Evolutionary conservation across 176 grass and related monocot species (phyloP).

Genomic region (Hordeum marinum): DNA sequence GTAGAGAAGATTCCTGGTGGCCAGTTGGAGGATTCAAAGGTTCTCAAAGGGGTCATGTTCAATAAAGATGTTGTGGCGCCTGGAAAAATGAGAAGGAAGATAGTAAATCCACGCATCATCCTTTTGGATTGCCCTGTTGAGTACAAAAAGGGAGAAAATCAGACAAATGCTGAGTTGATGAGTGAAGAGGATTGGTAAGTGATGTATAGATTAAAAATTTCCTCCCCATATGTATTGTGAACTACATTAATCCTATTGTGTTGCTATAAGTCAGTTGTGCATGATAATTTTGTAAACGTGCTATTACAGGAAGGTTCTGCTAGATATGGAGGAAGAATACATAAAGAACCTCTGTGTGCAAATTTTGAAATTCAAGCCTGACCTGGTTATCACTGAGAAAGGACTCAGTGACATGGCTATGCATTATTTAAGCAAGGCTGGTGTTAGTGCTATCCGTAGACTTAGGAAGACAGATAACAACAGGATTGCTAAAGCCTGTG

Average conservation of each 20-base stretch:
- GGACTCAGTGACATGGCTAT: conserved; percentile 91
- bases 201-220: background rate
- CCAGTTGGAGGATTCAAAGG: conserved; percentile 85
- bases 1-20: conserved; percentile 97
- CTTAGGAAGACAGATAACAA: conserved; percentile 97
- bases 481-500: conserved; percentile 91
- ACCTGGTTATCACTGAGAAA: conserved; percentile 92
- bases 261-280: background rate
- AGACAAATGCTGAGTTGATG: conserved; percentile 96
- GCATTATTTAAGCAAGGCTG: conserved; percentile 93
- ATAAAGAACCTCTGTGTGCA: conserved; percentile 83
- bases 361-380: conserved; percentile 95
- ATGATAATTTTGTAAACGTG: conserved; percentile 2
- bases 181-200: conserved; percentile 98
- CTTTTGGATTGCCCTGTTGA: conserved; percentile 90
- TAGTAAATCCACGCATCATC: conserved; percentile 96
- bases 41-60: conserved; percentile 97
- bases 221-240: background rate
- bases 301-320: conserved; percentile 75
- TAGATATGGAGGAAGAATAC: conserved; percentile 98
- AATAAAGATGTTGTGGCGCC: conserved; percentile 99
- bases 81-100: conserved; percentile 95
- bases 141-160: conserved; percentile 99
- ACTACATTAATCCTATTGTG: background rate
- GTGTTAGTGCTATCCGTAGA: conserved; percentile 87